These are phyloP conservation scores for Linnemannia zychae DNA, from an alignment of 192 early-diverging fungal genomes.

Conservation along the genomic window DNA sequence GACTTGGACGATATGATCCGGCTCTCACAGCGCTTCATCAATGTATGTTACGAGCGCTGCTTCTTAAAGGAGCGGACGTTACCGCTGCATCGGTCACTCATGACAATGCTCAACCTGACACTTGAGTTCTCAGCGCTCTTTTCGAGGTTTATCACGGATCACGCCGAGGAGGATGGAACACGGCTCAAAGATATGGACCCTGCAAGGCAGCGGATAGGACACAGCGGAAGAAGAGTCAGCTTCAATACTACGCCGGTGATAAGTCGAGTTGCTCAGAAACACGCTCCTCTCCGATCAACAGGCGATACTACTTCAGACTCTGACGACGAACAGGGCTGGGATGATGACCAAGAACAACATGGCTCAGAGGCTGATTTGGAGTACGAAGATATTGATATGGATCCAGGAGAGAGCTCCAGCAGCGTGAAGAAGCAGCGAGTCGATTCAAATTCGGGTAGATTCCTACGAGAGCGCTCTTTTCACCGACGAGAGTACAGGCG, in stretches of 20 bases:
- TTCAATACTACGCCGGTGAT: neutral
- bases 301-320: neutral
- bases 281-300: neutral
- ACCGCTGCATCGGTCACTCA: conserved; percentile 37
- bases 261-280: neutral
- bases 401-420: neutral
- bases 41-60: conserved; percentile 41
- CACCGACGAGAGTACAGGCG: neutral
- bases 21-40: conserved; percentile 23
- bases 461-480: neutral
- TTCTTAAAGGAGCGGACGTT: conserved; percentile 40
- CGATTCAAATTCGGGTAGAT: neutral
- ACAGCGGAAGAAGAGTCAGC: conserved; percentile 26
- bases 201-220: neutral
- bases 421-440: conserved; percentile 27
- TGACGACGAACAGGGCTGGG: neutral
- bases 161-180: neutral
- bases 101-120: conserved; percentile 39
- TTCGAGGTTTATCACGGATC: conserved; percentile 24
- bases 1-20: conserved; percentile 48
- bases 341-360: conserved; percentile 8
- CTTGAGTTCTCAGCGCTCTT: conserved; percentile 41
- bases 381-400: conserved; percentile 31
- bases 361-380: neutral
- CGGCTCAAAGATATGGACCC: neutral